Base-by-base conservation (phyloP, 2,329 filamentous ascomycete genomes). In the Pyrenochaeta sp. region DNA sequence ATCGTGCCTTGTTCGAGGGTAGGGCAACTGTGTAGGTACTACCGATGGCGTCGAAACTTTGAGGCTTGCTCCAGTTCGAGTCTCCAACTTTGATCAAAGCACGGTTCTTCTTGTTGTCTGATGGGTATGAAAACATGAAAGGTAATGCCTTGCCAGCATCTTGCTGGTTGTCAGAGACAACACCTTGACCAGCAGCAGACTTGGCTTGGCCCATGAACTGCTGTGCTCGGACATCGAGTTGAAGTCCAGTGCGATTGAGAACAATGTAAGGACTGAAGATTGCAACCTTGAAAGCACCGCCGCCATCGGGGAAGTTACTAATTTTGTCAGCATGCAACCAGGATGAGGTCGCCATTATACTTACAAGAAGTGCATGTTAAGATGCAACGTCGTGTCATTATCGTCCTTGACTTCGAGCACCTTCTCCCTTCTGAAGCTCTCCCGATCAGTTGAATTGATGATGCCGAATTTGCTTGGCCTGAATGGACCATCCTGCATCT, bases 11-110 rank as follows among this genome's bases (percentile, higher is more conserved):
- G 2, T 81, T 74, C 0, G 91, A 90, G 35, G 88, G 87, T 22
- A 99, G 79, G 22, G 94, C 83, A 23, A 96, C 89, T 59, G 96
- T 92, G 11, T 90, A 87, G 1, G 88, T 91, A 62, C 93, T 97
- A 21, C 94, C 94, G 53, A 99, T 94, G 14, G 94, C 94, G 65
- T 99, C 95, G 61, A 99, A 96, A 80, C 90, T 96, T 68, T 97
- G 93, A 1, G 93, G 90, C 67, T 94, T 96, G 74, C 94, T 97
- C 95, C 94, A 99, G 48, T 86, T 83, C 1, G 94, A 96, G 41
- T 95, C 88, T 4, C 88, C 90, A 27, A 96, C 84, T 73, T 90
- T 95, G 47, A 99, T 77, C 30, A 96, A 76, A 6, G 90, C 91
- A 55, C 94, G 85, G 69, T 99, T 99, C 59, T 90, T 90, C 58